Percentiles rank a stretch among this genome's conserved stretches.
Conservation (phyloP, 345 rosid species). For the Arabidopsis thaliana region DNA sequence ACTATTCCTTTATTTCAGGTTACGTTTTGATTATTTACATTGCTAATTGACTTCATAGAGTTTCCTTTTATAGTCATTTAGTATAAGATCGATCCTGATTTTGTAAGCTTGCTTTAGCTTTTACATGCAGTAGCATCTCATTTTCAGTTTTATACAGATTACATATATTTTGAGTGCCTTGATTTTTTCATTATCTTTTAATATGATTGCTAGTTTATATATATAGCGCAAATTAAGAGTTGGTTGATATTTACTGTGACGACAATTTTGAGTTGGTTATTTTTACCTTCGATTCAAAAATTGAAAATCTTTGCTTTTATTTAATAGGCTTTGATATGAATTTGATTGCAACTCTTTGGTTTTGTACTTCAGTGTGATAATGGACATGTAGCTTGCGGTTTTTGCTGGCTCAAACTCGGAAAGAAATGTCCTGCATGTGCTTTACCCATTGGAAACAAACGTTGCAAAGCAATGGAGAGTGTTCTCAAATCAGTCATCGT, state of each 20-base stretch:
- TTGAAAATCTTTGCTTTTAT: not conserved
- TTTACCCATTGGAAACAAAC: slow-evolving; percentile 49
- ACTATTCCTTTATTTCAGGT: slow-evolving; percentile 13
- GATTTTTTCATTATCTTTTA: too few relatives aligned
- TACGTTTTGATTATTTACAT: not conserved
- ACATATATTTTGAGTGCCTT: too few relatives aligned
- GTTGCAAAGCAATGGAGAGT: slow-evolving; percentile 55
- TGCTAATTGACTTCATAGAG: not conserved
- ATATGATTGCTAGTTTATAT: too few relatives aligned
- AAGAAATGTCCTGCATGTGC: slow-evolving; percentile 46
- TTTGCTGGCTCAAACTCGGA: slow-evolving; percentile 48
- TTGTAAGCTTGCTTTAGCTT: not conserved
- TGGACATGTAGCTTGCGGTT: slow-evolving; percentile 55
- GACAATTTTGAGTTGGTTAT: not conserved
- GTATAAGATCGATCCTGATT: not conserved
- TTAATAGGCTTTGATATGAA: not conserved
- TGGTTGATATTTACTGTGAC: too few relatives aligned
- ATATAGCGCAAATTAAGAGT: too few relatives aligned
- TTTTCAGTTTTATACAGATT: too few relatives aligned
- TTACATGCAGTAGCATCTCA: not conserved
- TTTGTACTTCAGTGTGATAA: slow-evolving; percentile 52
- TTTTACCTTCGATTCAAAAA: not conserved
- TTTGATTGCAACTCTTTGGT: not conserved
- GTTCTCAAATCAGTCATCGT: slow-evolving; percentile 46
- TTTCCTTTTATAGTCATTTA: not conserved